Evolutionary conservation across 768 basidiomycete species (phyloP).

Genomic region (Sarcodon aspratus): DNA sequence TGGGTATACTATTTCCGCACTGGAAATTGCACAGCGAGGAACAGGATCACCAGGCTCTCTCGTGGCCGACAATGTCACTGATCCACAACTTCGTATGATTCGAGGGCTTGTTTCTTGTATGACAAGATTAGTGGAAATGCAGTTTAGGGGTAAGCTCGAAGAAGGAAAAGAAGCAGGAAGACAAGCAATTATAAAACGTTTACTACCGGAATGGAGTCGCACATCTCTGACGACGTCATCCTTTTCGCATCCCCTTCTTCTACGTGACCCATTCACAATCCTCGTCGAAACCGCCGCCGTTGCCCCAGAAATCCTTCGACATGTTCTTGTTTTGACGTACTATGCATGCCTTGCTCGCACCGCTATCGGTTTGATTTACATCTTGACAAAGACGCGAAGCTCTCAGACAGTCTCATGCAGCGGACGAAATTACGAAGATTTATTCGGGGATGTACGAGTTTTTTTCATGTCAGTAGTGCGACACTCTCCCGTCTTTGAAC

Average conservation of each 20-base stretch:
- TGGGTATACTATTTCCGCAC: conserved; percentile 74
- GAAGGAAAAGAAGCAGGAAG: conserved; percentile 69
- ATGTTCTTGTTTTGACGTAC: conserved; percentile 82
- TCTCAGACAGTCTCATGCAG: conserved; percentile 26
- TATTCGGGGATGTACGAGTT: conserved; percentile 81
- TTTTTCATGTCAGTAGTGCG: conserved; percentile 88
- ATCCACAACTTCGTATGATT: conserved; percentile 67
- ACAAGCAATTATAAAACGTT: conserved; percentile 80
- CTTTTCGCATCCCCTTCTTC: conserved; percentile 75
- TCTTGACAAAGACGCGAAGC: conserved; percentile 62
- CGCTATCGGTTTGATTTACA: conserved; percentile 76
- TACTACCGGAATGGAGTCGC: conserved; percentile 87
- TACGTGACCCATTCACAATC: conserved; percentile 83
- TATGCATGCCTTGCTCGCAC: conserved; percentile 84
- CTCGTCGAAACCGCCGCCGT: conserved; percentile 87
- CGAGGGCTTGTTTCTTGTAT: conserved; percentile 66
- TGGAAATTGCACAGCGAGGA: conserved; percentile 78
- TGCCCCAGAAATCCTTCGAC: conserved; percentile 79
- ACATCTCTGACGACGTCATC: conserved; percentile 57
- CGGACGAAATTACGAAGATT: conserved; percentile 47
- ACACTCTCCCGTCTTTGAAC: conserved; percentile 81
- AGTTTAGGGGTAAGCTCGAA: conserved; percentile 61
- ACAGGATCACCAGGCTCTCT: conserved; percentile 32
- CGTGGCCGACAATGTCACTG: conserved; percentile 68
- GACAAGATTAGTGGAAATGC: conserved; percentile 48